Percentiles rank a stretch among this genome's conserved stretches.
These are phyloP conservation scores for Gaeumannomyces tritici DNA, from an alignment of 2,329 filamentous ascomycete species.

Conservation along the genomic window DNA sequence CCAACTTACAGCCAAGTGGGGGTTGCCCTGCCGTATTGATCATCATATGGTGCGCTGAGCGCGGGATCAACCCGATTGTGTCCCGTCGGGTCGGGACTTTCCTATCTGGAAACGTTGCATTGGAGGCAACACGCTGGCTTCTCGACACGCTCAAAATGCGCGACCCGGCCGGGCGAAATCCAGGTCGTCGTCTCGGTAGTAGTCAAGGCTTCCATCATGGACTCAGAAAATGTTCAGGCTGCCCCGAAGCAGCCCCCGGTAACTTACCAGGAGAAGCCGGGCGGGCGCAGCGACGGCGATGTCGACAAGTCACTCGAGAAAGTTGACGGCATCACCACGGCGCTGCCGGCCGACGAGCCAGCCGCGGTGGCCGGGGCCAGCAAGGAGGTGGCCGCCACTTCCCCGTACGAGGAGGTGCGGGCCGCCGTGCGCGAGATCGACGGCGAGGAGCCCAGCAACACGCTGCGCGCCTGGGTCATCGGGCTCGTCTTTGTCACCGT, in stretches of 20 bases:
- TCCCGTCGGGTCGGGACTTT: background rate
- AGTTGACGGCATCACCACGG: too few species aligned
- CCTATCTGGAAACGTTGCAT: background rate
- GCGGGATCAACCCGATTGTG: background rate
- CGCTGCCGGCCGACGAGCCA: conserved; percentile 7
- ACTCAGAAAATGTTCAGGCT: background rate
- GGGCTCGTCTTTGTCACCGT: conserved; percentile 45
- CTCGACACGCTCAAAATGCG: background rate
- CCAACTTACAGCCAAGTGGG: background rate
- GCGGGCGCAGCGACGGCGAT: too few species aligned
- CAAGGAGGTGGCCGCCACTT: conserved; percentile 38
- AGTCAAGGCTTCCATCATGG: background rate
- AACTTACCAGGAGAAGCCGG: background rate
- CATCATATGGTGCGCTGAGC: background rate
- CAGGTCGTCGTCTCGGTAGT: background rate
- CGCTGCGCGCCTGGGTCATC: conserved; percentile 55
- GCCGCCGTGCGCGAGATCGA: conserved; percentile 56
- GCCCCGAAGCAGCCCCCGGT: too few species aligned
- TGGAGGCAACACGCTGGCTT: background rate
- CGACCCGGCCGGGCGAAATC: background rate
- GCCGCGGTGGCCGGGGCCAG: conserved; percentile 18
- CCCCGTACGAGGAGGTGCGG: conserved; percentile 57
- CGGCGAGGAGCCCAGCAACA: conserved; percentile 56
- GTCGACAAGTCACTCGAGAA: background rate
- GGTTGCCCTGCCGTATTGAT: background rate